Evolutionary conservation across 352 stramenopile species (phyloP), one percentile per base, ranked within the genome.

Genomic region (Discostella stelligera): DNA sequence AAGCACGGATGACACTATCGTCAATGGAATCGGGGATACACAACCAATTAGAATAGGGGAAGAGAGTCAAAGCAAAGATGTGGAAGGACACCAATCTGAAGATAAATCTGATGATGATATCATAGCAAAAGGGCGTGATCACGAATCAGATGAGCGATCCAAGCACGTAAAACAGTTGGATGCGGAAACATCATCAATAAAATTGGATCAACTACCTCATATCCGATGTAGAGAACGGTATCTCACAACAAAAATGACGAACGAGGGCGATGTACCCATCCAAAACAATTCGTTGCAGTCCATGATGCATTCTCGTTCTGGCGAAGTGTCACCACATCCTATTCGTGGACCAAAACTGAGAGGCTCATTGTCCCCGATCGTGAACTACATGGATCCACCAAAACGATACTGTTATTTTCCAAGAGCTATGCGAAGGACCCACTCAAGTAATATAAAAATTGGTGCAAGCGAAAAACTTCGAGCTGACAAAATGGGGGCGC

Each of bases 241-340:
- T 44, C 37, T 44, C 7, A 2, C 37, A 44, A 44, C 7, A 13
- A 2, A 14, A 11, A 14, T 1, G 37, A 8, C 37, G 37, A 44
- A 32, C 27, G 5, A 44, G 37, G 7, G 4, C 37, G 7, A 44
- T 44, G 37, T 44, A 44, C 37, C 27, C 27, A 32, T 32, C 27
- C 27, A 32, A 32, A 32, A 32, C 27, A 32, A 5, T 32, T 32
- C 27, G 5, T 32, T 2, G 27, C 27, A 5, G 27, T 32, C 27
- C 27, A 6, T 32, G 27, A 32, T 6, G 27, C 27, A 32, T 5
- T 32, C 27, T 32, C 27, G 27, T 32, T 5, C 27, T 32, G 27
- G 32, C 27, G 50, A 61, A n/a, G 52, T 41, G 11, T 14, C 52
- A 39, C 21, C 52, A 41, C 53, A 46, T 61, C 53, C 21, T 32